Evolutionary conservation across 768 basidiomycete genomes (phyloP).

Genomic region (Trametes cinnabarina): DNA sequence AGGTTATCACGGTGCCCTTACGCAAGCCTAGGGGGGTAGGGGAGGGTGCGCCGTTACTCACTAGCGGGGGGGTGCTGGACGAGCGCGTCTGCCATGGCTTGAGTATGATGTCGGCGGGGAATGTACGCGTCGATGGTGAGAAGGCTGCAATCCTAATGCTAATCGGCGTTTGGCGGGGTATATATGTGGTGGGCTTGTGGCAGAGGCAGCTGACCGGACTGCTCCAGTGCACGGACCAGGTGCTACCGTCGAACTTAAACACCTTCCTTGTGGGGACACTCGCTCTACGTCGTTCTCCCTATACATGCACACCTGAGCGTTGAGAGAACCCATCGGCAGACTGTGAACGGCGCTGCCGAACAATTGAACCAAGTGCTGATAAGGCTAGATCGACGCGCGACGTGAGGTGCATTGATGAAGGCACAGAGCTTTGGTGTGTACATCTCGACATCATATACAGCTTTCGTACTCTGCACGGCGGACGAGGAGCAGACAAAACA

Average conservation of each 20-base stretch:
- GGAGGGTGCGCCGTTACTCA: slow-evolving; percentile 10
- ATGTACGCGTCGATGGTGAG: neutral
- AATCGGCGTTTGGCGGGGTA: neutral
- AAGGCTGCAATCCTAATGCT: neutral
- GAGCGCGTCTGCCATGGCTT: slow-evolving; percentile 14
- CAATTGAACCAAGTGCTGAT: no score
- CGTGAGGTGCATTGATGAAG: no score
- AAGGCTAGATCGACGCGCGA: no score
- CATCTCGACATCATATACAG: no score
- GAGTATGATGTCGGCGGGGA: neutral
- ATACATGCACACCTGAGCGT: no score
- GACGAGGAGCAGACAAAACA: no score
- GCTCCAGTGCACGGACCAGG: slow-evolving; percentile 21
- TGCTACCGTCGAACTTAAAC: slow-evolving; percentile 14
- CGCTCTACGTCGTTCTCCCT: no score
- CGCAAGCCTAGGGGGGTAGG: no score
- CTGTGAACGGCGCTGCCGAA: no score
- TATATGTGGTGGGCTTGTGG: slow-evolving; percentile 8
- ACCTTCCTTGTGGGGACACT: slow-evolving; percentile 10
- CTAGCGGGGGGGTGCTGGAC: slow-evolving; percentile 23
- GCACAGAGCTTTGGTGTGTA: no score
- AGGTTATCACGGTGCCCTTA: neutral
- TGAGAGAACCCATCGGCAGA: no score
- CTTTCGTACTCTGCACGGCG: no score
- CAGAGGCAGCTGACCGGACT: slow-evolving; percentile 17